These are phyloP conservation scores for Peronospora belbahrii DNA, from an alignment of 352 stramenopile species.

Conservation along the genomic window DNA sequence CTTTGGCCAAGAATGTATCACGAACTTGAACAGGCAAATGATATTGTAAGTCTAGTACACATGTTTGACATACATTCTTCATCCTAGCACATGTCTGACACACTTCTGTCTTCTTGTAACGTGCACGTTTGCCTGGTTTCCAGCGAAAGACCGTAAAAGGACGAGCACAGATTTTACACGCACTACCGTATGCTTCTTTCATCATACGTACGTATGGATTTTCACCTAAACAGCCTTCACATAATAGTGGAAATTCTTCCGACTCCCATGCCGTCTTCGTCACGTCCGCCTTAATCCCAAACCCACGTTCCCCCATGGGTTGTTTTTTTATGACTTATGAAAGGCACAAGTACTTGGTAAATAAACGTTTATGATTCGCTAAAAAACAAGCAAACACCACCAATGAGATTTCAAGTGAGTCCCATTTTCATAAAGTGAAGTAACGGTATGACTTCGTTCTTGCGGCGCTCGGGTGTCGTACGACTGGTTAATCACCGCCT, in stretches of 20 bases:
- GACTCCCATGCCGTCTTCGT: conserved; percentile 87
- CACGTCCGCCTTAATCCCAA: conserved; percentile 82
- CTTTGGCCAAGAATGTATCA: conserved; percentile 80
- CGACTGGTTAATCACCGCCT: conserved; percentile 45
- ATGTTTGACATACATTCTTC: conserved; percentile 99
- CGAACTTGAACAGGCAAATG: conserved; percentile 93
- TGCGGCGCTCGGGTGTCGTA: conserved; percentile 39
- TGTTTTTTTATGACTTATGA: conserved; percentile 1
- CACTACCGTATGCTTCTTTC: conserved; percentile 92
- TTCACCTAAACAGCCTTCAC: conserved; percentile 97
- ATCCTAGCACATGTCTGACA: conserved; percentile 97
- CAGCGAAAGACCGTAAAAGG: conserved; percentile 98
- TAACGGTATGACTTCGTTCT: conserved; percentile 6
- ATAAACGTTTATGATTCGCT: conserved; percentile 6
- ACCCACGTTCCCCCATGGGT: conserved; percentile 72
- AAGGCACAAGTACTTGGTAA: not conserved
- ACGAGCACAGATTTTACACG: conserved; percentile 97
- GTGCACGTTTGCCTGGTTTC: conserved; percentile 94
- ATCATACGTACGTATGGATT: conserved; percentile 99
- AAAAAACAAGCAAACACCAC: conserved; percentile 2
- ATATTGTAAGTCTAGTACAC: conserved; percentile 97
- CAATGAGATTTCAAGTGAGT: conserved; percentile 1
- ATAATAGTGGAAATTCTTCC: conserved; percentile 97
- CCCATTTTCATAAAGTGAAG: conserved; percentile 9
- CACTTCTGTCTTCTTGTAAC: conserved; percentile 98